Conservation (phyloP, 2,329 filamentous ascomycete species). For the Nemania sp. region DNA sequence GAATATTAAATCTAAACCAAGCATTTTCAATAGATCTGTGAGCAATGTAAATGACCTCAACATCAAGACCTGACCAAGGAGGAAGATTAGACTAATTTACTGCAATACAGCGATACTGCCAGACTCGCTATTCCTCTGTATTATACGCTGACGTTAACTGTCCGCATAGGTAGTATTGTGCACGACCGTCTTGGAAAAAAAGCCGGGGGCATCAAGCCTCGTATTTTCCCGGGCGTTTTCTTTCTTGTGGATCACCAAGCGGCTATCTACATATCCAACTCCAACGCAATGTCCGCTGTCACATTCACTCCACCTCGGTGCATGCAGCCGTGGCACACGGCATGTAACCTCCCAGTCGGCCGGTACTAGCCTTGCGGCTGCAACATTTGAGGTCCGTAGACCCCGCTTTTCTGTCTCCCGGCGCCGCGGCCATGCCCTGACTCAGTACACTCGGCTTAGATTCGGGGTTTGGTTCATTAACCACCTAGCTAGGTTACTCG, state of each 20-base stretch:
- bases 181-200: not conserved
- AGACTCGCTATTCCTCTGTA: too few relatives aligned
- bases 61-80: not conserved
- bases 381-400: not conserved
- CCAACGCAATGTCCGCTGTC: not conserved
- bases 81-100: not conserved
- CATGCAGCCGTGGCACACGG: not conserved
- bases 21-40: not conserved
- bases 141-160: not conserved
- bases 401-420: slow-evolving; percentile 12
- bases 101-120: too few relatives aligned
- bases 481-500: not conserved
- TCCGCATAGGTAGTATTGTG: not conserved
- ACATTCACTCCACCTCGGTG: slow-evolving; percentile 8
- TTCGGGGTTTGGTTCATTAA: not conserved
- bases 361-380: not conserved
- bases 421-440: not conserved
- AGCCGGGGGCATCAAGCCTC: too few relatives aligned
- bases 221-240: too few relatives aligned
- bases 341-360: slow-evolving; percentile 3
- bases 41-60: not conserved
- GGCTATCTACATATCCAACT: too few relatives aligned
- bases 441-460: not conserved
- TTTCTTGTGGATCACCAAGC: too few relatives aligned
- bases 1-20: not conserved